A percentile compares a stretch with the other conserved stretches of the same genome.
phyloP scores from a whole-genome alignment of 1,284 basidiomycete genomes.

The Psilocybe mexicana region DNA sequence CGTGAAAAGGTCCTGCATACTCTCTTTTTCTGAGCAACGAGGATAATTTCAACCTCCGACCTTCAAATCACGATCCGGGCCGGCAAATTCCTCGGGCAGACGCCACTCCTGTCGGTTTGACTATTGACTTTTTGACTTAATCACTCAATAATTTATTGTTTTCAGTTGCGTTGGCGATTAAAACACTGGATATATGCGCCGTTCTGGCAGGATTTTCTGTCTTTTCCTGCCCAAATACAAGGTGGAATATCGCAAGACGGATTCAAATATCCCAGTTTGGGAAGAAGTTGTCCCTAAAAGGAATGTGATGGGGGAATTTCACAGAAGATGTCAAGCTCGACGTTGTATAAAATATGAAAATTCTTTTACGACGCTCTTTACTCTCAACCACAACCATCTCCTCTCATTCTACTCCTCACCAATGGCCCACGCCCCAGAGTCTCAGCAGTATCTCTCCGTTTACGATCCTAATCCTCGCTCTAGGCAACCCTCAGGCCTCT shows the following conservation, averaged over 20 bases:
- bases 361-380: constrained; percentile 28
- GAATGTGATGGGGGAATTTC: constrained; percentile 32
- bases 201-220: background rate
- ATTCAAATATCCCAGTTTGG: constrained; percentile 27
- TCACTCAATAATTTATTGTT: constrained; percentile 9
- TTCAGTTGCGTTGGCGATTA: constrained; percentile 2
- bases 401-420: constrained; percentile 17
- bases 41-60: no score
- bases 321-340: constrained; percentile 34
- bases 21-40: no score
- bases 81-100: background rate
- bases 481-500: constrained; percentile 34
- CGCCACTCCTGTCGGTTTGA: constrained; percentile 14
- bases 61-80: no score
- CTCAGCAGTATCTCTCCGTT: constrained; percentile 31
- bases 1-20: no score
- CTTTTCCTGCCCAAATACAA: background rate
- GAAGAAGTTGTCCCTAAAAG: constrained; percentile 33
- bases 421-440: constrained; percentile 33
- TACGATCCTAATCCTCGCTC: constrained; percentile 35
- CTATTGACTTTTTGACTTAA: constrained; percentile 13
- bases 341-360: constrained; percentile 36
- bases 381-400: constrained; percentile 37
- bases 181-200: constrained; percentile 21
- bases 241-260: background rate